Evolutionary conservation across 345 rosid genomes (phyloP).

Genomic region (Acer yangbiense): DNA sequence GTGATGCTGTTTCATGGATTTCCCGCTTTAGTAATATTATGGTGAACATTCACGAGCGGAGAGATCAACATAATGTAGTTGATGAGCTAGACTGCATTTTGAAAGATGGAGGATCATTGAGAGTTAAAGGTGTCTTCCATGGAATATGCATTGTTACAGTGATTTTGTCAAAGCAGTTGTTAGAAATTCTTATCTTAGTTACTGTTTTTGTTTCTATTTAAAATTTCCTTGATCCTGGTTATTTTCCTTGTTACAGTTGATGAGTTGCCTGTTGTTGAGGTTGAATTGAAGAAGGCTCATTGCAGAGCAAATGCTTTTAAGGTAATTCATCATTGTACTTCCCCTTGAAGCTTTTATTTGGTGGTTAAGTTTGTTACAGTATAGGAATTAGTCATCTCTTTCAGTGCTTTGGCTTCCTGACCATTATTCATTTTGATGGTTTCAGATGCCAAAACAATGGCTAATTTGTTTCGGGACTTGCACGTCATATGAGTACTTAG

Average conservation of each 20-base stretch:
- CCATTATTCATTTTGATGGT: conserved; percentile 9
- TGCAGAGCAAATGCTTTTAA: conserved; percentile 76
- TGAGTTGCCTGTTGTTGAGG: conserved; percentile 64
- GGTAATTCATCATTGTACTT: conserved; percentile 38
- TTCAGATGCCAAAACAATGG: background rate
- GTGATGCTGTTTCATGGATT: conserved; percentile 60
- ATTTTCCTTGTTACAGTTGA: conserved; percentile 51
- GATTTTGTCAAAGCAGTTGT: conserved; percentile 10
- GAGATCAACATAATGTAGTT: conserved; percentile 61
- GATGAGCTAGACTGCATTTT: conserved; percentile 61
- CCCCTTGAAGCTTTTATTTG: background rate
- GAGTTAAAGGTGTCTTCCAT: conserved; percentile 62
- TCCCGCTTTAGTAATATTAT: conserved; percentile 49
- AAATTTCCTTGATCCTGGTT: conserved; percentile 10
- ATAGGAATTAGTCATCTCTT: conserved; percentile 13
- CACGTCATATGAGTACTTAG: background rate
- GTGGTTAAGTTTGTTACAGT: background rate
- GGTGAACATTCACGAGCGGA: conserved; percentile 51
- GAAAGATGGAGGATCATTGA: conserved; percentile 66
- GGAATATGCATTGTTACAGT: conserved; percentile 17
- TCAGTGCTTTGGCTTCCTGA: background rate
- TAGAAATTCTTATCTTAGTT: conserved; percentile 5
- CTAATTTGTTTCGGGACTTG: conserved; percentile 1
- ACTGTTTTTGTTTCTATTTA: conserved; percentile 12
- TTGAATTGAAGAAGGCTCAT: conserved; percentile 81